Evolutionary conservation across 306 rosid genomes (phyloP).

Genomic region (Oxytropis ochrocephala): DNA sequence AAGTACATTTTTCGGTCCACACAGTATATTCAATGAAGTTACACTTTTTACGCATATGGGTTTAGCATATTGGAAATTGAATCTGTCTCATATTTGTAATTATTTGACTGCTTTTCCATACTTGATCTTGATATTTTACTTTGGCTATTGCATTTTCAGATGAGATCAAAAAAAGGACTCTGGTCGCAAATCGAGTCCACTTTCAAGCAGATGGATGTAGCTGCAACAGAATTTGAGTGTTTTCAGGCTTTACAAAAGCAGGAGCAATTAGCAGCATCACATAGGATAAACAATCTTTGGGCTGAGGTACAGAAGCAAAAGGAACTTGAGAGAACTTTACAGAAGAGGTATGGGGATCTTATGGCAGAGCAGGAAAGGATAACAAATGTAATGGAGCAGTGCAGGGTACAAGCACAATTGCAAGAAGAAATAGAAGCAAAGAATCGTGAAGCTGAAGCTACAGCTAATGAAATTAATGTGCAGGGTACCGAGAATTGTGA

Average conservation of each 20-base stretch:
- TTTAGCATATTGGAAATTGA: background rate
- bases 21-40: background rate
- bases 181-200: slow-evolving; percentile 91
- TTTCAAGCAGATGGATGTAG: slow-evolving; percentile 79
- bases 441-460: slow-evolving; percentile 30
- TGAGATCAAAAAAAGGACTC: slow-evolving; percentile 57
- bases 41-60: background rate
- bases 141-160: slow-evolving; percentile 38
- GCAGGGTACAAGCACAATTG: slow-evolving; percentile 38
- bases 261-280: slow-evolving; percentile 74
- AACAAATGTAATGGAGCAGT: slow-evolving; percentile 39
- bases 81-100: background rate
- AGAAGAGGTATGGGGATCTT: slow-evolving; percentile 65
- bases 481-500: slow-evolving; percentile 24
- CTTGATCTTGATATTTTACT: background rate
- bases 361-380: slow-evolving; percentile 49
- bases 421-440: slow-evolving; percentile 49
- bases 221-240: slow-evolving; percentile 87
- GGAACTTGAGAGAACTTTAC: slow-evolving; percentile 72
- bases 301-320: slow-evolving; percentile 80
- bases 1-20: background rate
- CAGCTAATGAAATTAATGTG: slow-evolving; percentile 19
- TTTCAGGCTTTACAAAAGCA: slow-evolving; percentile 78
- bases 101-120: background rate
- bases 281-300: slow-evolving; percentile 64